A percentile compares a stretch with the other conserved stretches of the same genome.
Conservation (phyloP, 2,329 filamentous ascomycete species). For the Diplodia scrobiculata region DNA sequence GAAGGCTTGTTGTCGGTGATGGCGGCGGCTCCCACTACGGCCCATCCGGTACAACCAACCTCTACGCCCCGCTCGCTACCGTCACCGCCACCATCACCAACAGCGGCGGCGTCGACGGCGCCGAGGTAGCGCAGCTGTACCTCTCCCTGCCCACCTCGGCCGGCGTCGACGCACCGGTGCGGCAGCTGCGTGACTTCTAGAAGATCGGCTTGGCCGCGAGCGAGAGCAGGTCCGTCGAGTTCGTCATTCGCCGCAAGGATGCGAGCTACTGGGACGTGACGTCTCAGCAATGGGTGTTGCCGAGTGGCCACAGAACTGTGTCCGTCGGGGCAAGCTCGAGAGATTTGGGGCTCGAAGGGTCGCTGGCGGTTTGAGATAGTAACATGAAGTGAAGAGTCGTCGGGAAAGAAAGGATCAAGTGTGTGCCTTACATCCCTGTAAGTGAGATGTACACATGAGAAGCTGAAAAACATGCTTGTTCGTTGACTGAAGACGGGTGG, state of each 20-base stretch:
- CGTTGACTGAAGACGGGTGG: too few relatives aligned
- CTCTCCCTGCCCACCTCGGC: constrained; percentile 40
- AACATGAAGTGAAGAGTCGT: too few relatives aligned
- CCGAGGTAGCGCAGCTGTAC: constrained; percentile 46
- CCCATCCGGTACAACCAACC: constrained; percentile 32
- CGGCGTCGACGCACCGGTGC: constrained; percentile 37
- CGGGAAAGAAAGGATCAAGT: too few relatives aligned
- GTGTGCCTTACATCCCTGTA: background rate
- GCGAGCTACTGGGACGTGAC: constrained; percentile 44
- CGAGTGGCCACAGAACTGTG: constrained; percentile 35
- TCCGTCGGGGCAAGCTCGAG: constrained; percentile 43
- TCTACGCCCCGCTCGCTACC: constrained; percentile 43
- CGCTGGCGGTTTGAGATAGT: constrained; percentile 32
- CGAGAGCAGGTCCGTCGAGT: constrained; percentile 39
- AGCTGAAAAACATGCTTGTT: background rate
- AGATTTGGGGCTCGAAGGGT: constrained; percentile 36
- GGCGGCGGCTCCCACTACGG: constrained; percentile 37
- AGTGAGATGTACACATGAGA: background rate
- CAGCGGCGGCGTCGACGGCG: constrained; percentile 41
- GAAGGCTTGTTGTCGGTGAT: constrained; percentile 44
- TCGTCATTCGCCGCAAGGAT: constrained; percentile 43
- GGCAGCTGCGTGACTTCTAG: constrained; percentile 44
- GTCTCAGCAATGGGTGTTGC: constrained; percentile 41
- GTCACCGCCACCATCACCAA: constrained; percentile 43
- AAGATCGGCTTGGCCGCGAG: constrained; percentile 42